Base-by-base conservation (phyloP, 140 eudicot genomes). In the Bidens hawaiensis region DNA sequence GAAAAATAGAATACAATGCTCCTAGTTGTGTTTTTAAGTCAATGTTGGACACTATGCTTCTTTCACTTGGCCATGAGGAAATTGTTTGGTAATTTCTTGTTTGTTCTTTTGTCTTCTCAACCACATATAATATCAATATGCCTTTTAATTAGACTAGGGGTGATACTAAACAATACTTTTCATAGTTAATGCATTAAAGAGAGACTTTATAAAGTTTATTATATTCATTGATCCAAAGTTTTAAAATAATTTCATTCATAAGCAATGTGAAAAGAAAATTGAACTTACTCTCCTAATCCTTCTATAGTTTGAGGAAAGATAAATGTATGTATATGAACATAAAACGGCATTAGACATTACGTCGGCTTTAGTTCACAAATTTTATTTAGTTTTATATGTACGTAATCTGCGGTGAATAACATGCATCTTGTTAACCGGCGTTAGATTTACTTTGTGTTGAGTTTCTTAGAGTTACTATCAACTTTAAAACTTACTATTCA, bases 71-170 rank as follows among this genome's bases (percentile, higher is more conserved):
- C 40, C 60, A 69, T 60, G 49, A 50, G 69, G 77, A 64, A 72
- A 64, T 64, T 72, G 77, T 43, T 15, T 42, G 60, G 77, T 64
- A 64, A 64, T 72, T 72, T 63, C 77, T 72, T 64, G 36, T 64
- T 40, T 64, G 77, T 45, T 22, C 59, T 23, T 24, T 54, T 4
- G n/a, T 54, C 38, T 62, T 69, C 30, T 60, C 40, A 47, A 59
- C 75, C 74, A 38, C 21, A 14, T 65, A 69, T 69, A 26, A 18
- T 57, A 69, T 69, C 34, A 60, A 47, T 12, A 19, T 46, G 25
- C 38, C 45, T 49, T 69, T 70, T 70, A 40, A 41, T n/a, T 60
- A 70, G 31, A 48, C 61, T 24, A 60, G 53, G 52, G 43, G 17
- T 15, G 10, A 23, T 17, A 65, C 53, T 64, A 43, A 13, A 18